A percentile compares a stretch with the other conserved stretches of the same genome.
Conservation (phyloP, 441 rosid genomes). For the Eutrema salsugineum region DNA sequence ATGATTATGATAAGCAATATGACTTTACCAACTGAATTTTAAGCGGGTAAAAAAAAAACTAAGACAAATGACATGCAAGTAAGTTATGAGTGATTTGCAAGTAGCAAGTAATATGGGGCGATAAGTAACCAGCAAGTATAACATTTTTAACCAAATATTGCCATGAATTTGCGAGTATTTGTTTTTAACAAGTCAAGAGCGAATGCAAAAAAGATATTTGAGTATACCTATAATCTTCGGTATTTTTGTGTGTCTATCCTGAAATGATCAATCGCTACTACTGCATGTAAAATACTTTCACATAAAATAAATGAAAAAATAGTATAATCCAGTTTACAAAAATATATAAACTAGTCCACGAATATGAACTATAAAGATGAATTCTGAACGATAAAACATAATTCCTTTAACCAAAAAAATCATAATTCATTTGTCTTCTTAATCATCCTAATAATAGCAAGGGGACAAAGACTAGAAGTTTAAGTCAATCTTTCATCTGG, state of each 20-base stretch:
- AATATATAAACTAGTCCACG: no score
- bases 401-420: no score
- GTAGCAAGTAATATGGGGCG: neutral
- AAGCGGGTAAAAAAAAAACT: neutral
- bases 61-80: no score
- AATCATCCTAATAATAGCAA: neutral
- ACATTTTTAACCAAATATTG: neutral
- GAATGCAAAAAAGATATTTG: neutral
- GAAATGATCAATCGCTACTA: neutral
- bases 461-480: constrained; percentile 2
- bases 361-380: no score
- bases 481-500: neutral
- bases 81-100: neutral
- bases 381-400: neutral
- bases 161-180: neutral
- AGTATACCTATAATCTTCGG: neutral
- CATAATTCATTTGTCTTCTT: neutral
- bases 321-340: no score
- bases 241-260: neutral
- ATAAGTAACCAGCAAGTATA: neutral
- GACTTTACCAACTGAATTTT: neutral
- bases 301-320: no score
- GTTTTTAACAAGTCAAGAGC: neutral
- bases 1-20: neutral
- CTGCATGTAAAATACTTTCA: no score